Conservation (phyloP, 441 rosid genomes). For the Capsella rubella region DNA sequence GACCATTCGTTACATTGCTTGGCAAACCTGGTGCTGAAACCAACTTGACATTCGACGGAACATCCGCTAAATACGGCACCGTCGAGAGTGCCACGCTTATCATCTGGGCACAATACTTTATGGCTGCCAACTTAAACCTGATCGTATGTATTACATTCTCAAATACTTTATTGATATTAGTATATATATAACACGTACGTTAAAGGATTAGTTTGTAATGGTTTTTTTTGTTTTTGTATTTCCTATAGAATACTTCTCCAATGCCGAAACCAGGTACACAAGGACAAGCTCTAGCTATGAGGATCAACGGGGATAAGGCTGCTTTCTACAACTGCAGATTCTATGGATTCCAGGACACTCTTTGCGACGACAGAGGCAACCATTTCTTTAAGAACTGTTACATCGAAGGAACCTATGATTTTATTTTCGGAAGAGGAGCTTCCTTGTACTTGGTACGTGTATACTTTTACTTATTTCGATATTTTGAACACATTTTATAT, state of each 20-base stretch:
- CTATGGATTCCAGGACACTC: conserved; percentile 69
- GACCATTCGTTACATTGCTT: conserved; percentile 44
- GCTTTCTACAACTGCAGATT: conserved; percentile 67
- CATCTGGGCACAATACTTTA: conserved; percentile 56
- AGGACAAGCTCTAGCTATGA: conserved; percentile 72
- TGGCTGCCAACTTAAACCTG: conserved; percentile 56
- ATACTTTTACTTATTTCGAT: background rate
- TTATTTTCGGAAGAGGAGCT: conserved; percentile 76
- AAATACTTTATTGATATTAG: background rate
- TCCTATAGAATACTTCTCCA: conserved; percentile 64
- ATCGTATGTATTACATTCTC: conserved; percentile 39
- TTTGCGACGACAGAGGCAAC: conserved; percentile 72
- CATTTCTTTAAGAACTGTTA: conserved; percentile 75
- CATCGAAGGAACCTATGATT: conserved; percentile 80
- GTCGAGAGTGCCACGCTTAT: conserved; percentile 70
- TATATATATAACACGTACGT: background rate
- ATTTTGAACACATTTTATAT: background rate
- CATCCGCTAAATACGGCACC: conserved; percentile 60
- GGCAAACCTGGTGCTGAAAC: conserved; percentile 49
- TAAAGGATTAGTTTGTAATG: background rate
- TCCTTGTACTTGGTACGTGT: conserved; percentile 63
- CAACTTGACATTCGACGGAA: conserved; percentile 51
- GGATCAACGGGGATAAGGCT: conserved; percentile 58
- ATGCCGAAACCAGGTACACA: conserved; percentile 49
- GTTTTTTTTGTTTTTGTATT: background rate